Percentiles rank a stretch among this genome's conserved stretches.
These are phyloP conservation scores for Candolleomyces efflorescens DNA, from an alignment of 768 basidiomycete genomes.

Conservation along the genomic window DNA sequence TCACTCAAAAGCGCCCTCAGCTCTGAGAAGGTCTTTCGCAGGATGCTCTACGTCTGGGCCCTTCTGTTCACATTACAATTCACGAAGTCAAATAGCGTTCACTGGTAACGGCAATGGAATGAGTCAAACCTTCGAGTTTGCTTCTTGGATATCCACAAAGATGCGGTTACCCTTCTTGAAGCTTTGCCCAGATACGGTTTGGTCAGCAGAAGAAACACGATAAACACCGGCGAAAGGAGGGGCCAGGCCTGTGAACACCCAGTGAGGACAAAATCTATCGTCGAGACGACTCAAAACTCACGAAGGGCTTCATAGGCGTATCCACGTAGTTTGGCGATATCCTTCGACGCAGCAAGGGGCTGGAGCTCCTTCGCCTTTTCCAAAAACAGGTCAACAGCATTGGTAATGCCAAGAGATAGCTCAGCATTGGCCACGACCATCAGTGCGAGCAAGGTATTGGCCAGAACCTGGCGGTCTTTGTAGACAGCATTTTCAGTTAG, in stretches of 20 bases:
- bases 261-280: not conserved
- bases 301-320: conserved; percentile 68
- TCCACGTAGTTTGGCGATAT: conserved; percentile 42
- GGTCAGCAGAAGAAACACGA: conserved; percentile 43
- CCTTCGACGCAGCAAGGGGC: conserved; percentile 25
- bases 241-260: conserved; percentile 50
- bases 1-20: conserved; percentile 9
- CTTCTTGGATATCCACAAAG: conserved; percentile 58
- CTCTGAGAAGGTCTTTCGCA: not conserved
- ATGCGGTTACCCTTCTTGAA: conserved; percentile 48
- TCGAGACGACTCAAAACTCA: conserved; percentile 30
- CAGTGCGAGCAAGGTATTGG: conserved; percentile 86
- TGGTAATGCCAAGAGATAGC: conserved; percentile 63
- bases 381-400: conserved; percentile 61
- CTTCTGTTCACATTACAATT: not conserved
- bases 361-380: conserved; percentile 34
- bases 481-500: conserved; percentile 70
- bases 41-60: not conserved
- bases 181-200: conserved; percentile 34
- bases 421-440: conserved; percentile 67
- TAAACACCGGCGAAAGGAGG: conserved; percentile 70
- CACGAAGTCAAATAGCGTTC: not conserved
- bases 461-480: conserved; percentile 93
- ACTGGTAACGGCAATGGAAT: not conserved
- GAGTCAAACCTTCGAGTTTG: conserved; percentile 41